A percentile compares a stretch with the other conserved stretches of the same genome.
These are phyloP conservation scores for Nitzschia sp. DNA, from an alignment of 108 stramenopile genomes.

Conservation along the genomic window DNA sequence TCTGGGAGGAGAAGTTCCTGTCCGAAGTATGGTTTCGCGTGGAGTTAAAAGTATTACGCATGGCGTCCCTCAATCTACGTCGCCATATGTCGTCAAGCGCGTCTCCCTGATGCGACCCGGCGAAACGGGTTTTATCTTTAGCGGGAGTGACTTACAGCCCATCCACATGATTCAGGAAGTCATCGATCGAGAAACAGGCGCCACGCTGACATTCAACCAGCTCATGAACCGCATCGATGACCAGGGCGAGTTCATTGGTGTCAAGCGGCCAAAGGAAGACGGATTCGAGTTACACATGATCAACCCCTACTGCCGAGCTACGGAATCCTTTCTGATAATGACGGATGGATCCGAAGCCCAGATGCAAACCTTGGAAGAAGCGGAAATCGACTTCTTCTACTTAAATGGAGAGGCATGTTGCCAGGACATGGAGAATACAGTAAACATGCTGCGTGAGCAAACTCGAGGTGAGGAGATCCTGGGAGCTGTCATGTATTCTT, in stretches of 20 bases:
- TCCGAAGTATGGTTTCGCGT: slow-evolving; percentile 51
- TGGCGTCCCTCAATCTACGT: slow-evolving; percentile 6
- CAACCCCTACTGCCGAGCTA: background rate
- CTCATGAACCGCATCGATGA: slow-evolving; percentile 12
- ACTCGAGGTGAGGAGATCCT: slow-evolving; percentile 42
- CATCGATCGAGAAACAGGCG: slow-evolving; percentile 21
- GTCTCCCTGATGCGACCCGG: slow-evolving; percentile 13
- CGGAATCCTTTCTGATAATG: slow-evolving; percentile 18
- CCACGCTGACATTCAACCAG: slow-evolving; percentile 26
- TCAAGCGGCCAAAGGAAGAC: slow-evolving; percentile 32
- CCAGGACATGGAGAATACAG: slow-evolving; percentile 45
- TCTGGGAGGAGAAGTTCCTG: slow-evolving; percentile 50
- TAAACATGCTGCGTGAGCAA: slow-evolving; percentile 33
- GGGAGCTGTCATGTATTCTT: slow-evolving; percentile 60
- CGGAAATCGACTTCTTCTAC: slow-evolving; percentile 55
- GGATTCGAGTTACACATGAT: slow-evolving; percentile 46
- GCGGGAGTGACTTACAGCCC: slow-evolving; percentile 22
- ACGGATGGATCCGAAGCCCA: slow-evolving; percentile 34
- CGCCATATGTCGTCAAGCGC: slow-evolving; percentile 26
- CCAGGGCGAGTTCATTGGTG: slow-evolving; percentile 44
- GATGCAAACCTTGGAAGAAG: slow-evolving; percentile 26
- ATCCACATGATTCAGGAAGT: slow-evolving; percentile 37
- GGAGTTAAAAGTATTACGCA: slow-evolving; percentile 48
- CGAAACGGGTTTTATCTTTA: slow-evolving; percentile 37
- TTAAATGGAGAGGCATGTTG: slow-evolving; percentile 48